Base-by-base conservation (phyloP, 176 grass and related monocot species). In the Cenchrus purpureus region DNA sequence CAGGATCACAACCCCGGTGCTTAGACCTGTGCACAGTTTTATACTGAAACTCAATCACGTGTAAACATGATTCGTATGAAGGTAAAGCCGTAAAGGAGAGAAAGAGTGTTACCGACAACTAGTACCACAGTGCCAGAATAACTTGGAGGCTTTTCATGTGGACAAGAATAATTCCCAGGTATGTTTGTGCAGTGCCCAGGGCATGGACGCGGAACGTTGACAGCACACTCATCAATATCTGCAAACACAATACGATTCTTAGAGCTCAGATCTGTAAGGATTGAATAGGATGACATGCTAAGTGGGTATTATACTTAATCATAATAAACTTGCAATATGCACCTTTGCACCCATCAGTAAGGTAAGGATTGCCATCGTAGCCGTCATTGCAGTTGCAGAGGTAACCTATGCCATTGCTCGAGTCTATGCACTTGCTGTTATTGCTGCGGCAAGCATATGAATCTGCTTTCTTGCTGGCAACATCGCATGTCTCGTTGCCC, bases 381-480 rank as follows among this genome's bases (percentile, higher is more conserved):
- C 83, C 88, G 17, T 64, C 1, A 0, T 20, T 77, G 68, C 88
- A 90, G 19, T 75, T 82, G 82, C 88, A 90, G 58, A 81, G 77
- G 34, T 86, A 90, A 55, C 83, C 88, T 52, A 1, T 40, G 2
- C 80, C 78, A 42, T 9, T 54, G 12, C 3, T 29, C 0, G 83
- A 82, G 15, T 86, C 14, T 12, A 78, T 15, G 15, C 86, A 89
- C 9, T 19, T 0, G 12, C 74, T 55, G 53, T 55, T 55, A 55
- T 12, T 64, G 42, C 84, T 83, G 29, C 25, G 11, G 15, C 88
- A 90, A n/a, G 83, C 65, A 12, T 72, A 86, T 0, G 78, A 78
- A 77, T 14, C 31, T 40, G 6, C 4, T 16, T 68, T 67, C 9
- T 29, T 83, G 5, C 10, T 65, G 3, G 65, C 84, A 11, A n/a